Evolutionary conservation across 805 yeast genomes (phyloP), one percentile per base, ranked within the genome.

Genomic region (Saccharomycopsis malanga): DNA sequence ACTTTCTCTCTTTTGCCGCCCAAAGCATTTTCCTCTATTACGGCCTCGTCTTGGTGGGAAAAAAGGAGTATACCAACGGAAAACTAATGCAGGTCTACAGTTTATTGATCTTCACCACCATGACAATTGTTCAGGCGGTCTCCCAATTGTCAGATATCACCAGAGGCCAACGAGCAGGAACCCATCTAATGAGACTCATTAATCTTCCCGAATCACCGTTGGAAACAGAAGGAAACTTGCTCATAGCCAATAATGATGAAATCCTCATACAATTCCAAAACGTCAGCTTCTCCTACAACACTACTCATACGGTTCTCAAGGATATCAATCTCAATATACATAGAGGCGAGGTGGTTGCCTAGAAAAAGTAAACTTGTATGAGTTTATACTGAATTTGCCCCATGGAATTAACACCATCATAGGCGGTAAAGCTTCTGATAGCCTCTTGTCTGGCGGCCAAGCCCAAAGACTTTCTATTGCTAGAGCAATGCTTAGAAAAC

Each of bases 361-460:
- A 24, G 21, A 63, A 50, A 53, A 62, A 35, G 79, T 74, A 29
- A 74, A 76, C 15, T 65, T 87, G 36, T 61, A 68, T 20, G 75
- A 76, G 0, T 81, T 83, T 54, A 45, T 61, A 1, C 44, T 61
- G 1, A 58, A 71, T 0, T 66, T 86, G 9, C 79, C 84, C 0
- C 66, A 73, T 1, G 83, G 83, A 0, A 58, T 87, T 18, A 69
- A 78, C 34, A 76, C 96, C 0, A 57, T 63, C 12, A 65, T 91
- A 21, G 83, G 81, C 2, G 52, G 48, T 2, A 45, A 52, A 3
- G 60, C 65, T 0, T 57, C 64, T 0, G 34, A 42, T 25, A 43
- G 42, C 29, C 55, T 76, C 37, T 62, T 91, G 1, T 88, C 97
- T 1, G 95, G 95, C 23, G 98, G 98, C 2, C 98, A 93, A 61